phyloP scores from a whole-genome alignment of 257 asterid species.

The Solanum habrochaites region DNA sequence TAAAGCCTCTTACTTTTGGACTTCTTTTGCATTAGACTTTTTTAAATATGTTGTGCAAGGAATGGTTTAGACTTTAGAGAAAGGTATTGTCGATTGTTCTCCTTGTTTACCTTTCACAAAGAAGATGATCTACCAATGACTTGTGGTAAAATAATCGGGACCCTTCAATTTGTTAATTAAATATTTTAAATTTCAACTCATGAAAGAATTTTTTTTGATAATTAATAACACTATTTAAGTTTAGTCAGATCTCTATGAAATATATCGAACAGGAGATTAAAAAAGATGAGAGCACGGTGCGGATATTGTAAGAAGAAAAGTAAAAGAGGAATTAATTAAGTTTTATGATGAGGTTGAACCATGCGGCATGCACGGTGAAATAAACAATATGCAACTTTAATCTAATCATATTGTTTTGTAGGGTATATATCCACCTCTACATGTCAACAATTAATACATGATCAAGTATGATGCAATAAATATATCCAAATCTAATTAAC shows the following conservation, averaged over 20 bases:
- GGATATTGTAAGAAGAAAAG: neutral
- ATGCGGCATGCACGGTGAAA: neutral
- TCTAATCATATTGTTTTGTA: neutral
- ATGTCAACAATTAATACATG: neutral
- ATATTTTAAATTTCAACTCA: neutral
- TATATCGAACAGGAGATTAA: neutral
- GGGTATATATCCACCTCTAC: neutral
- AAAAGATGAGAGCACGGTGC: neutral
- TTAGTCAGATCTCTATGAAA: neutral
- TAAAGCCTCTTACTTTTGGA: neutral
- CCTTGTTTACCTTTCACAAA: neutral
- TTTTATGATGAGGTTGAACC: neutral
- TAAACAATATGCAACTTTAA: neutral
- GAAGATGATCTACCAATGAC: neutral
- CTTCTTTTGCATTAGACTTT: neutral
- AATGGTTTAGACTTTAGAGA: neutral
- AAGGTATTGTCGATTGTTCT: constrained; percentile 1
- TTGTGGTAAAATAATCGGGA: neutral
- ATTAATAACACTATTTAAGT: neutral
- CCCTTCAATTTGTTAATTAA: neutral
- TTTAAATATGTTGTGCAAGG: neutral
- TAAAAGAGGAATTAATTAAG: neutral
- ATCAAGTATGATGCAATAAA: neutral
- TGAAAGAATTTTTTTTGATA: accelerated
- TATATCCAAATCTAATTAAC: neutral